Percentiles rank a stretch among this genome's conserved stretches.
These are phyloP conservation scores for Xylaria sp. DNA, from an alignment of 2,329 filamentous ascomycete genomes.

Conservation along the genomic window DNA sequence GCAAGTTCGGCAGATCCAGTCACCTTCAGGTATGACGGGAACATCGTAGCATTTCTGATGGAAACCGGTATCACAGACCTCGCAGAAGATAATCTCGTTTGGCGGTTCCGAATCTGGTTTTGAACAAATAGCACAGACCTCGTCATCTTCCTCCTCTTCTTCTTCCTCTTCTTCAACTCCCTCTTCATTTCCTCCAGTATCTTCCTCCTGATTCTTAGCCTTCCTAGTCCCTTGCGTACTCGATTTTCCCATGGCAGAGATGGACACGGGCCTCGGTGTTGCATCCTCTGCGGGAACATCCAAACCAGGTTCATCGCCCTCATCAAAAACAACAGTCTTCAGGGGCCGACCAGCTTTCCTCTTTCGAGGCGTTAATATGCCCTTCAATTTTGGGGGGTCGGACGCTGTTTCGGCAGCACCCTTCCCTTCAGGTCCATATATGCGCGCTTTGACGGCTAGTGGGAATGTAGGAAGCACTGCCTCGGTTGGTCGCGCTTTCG, in stretches of 20 bases:
- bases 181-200: conserved; percentile 58
- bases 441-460: conserved; percentile 32
- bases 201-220: conserved; percentile 36
- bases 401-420: conserved; percentile 8
- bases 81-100: conserved; percentile 73
- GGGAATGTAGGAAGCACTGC: conserved; percentile 22
- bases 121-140: conserved; percentile 67
- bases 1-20: conserved; percentile 72
- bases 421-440: conserved; percentile 32
- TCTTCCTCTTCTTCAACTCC: conserved; percentile 34
- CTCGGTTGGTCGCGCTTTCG: conserved; percentile 25
- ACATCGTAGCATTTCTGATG: conserved; percentile 72
- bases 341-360: conserved; percentile 53
- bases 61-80: conserved; percentile 70
- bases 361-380: conserved; percentile 67
- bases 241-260: conserved; percentile 40
- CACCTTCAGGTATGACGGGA: conserved; percentile 67
- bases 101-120: conserved; percentile 66
- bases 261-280: conserved; percentile 53
- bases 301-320: conserved; percentile 46
- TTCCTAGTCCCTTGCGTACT: conserved; percentile 33
- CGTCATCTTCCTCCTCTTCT: conserved; percentile 58
- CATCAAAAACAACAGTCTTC: conserved; percentile 68
- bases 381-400: conserved; percentile 55
- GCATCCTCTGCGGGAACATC: conserved; percentile 66